Base-by-base conservation (phyloP, 805 yeast genomes). In the Wickerhamiella kurtzmanii region DNA sequence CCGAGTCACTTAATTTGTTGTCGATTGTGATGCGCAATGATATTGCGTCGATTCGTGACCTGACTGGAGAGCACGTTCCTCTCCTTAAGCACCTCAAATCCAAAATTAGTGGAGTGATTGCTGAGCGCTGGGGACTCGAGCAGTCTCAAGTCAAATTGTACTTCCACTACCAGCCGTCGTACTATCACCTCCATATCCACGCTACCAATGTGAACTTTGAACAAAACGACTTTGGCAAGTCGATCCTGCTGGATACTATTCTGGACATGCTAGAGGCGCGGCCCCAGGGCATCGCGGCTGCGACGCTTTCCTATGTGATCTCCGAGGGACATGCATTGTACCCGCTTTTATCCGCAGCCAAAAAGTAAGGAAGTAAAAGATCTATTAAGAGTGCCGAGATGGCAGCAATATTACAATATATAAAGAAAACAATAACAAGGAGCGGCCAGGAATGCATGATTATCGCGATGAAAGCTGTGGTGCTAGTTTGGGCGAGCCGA, bases 141-240 rank as follows among this genome's bases (percentile, higher is more conserved):
- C 55, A 66, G 0, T 80, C 81, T 58, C 74, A 79, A 54, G 61
- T 92, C 54, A 73, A 94, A 48, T 60, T 87, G 1, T 92, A 83
- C 59, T 73, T 92, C 43, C 98, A 92, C 55, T 67, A 92, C 63
- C 97, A 88, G 54, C 98, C 98, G 0, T 82, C 95, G 0, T 92
- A 89, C 62, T 92, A 92, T 60, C 97, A 92, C 59, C 81, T 92
- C 69, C 98, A 92, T 60, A 73, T 92, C 16, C 98, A 92, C 61
- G 80, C 85, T 16, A 95, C 86, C 17, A 81, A 83, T 56, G 70
- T 82, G 4, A 70, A 64, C 17, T 83, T 83, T 55, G 76, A 46
- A 78, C 86, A 41, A 72, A 73, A 53, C 77, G 94, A 42, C 72
- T 83, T 56, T 64, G 97, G 97, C 2, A 82, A 82, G 56, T 95